These are phyloP conservation scores for Flagelloscypha sp. DNA, from an alignment of 768 basidiomycete species.

Conservation along the genomic window DNA sequence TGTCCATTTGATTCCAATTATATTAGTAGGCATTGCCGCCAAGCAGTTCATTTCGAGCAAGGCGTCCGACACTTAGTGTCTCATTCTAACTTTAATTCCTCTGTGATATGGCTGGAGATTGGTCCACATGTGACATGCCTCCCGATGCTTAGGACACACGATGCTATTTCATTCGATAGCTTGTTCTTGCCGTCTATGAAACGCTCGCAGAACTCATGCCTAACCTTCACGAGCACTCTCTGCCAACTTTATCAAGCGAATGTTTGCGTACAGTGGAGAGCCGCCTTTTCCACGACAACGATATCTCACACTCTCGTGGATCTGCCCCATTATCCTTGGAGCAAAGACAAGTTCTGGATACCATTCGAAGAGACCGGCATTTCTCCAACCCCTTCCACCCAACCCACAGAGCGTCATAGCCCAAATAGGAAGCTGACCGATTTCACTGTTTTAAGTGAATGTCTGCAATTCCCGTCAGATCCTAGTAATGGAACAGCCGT, in stretches of 20 bases:
- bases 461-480: slow-evolving; percentile 8
- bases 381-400: too few species aligned
- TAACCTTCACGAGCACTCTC: slow-evolving; percentile 37
- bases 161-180: slow-evolving; percentile 20
- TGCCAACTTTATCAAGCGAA: slow-evolving; percentile 38
- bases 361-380: slow-evolving; percentile 30
- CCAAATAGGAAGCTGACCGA: too few species aligned
- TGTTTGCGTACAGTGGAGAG: slow-evolving; percentile 43
- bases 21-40: slow-evolving; percentile 48
- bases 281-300: slow-evolving; percentile 39
- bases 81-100: slow-evolving; percentile 14
- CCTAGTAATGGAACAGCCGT: slow-evolving; percentile 29
- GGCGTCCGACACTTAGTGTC: slow-evolving; percentile 38
- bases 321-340: slow-evolving; percentile 60
- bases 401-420: too few species aligned
- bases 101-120: slow-evolving; percentile 56
- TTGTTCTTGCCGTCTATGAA: slow-evolving; percentile 44
- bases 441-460: too few species aligned
- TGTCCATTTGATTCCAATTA: slow-evolving; percentile 42
- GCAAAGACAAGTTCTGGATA: slow-evolving; percentile 49
- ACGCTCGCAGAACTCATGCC: slow-evolving; percentile 35
- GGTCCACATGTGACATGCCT: slow-evolving; percentile 54
- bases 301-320: slow-evolving; percentile 34
- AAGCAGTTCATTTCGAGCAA: slow-evolving; percentile 48
- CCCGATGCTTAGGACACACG: slow-evolving; percentile 44